Evolutionary conservation across 495 filamentous ascomycete species (phyloP).

Genomic region (Saxispiralis lemnorum): DNA sequence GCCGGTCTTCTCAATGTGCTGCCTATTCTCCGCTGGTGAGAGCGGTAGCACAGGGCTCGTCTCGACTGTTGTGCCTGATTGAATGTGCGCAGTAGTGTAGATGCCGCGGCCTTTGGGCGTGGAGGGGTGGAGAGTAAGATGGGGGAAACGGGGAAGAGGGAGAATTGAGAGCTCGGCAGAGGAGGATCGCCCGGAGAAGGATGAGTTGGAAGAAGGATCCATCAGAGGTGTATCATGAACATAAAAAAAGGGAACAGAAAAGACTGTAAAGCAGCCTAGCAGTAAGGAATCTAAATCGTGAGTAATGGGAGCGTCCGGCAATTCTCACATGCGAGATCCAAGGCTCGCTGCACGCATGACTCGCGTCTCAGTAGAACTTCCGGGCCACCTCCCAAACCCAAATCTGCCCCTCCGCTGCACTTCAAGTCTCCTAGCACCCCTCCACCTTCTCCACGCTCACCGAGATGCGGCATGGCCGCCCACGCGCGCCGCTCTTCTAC

Average conservation of each 20-base stretch:
- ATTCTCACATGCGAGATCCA: no score
- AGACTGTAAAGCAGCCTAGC: no score
- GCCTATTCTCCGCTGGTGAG: slow-evolving; percentile 27
- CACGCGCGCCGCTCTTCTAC: slow-evolving; percentile 19
- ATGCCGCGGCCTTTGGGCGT: slow-evolving; percentile 33
- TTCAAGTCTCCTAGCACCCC: no score
- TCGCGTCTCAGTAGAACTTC: background rate
- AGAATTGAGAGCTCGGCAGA: slow-evolving; percentile 1
- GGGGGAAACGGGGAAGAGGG: slow-evolving; percentile 8
- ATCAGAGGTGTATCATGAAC: no score
- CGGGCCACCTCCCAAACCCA: background rate
- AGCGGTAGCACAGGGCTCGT: slow-evolving; percentile 36
- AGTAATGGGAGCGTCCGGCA: no score
- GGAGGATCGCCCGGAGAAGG: no score
- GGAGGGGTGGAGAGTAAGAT: slow-evolving; percentile 9
- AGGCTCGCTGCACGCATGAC: no score
- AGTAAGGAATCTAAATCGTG: no score
- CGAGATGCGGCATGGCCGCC: slow-evolving; percentile 9
- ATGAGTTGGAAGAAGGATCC: no score
- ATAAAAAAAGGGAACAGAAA: background rate
- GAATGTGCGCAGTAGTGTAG: slow-evolving; percentile 29
- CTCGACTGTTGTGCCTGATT: slow-evolving; percentile 33
- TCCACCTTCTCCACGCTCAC: no score
- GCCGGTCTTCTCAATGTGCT: slow-evolving; percentile 31
- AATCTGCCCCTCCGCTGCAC: no score